phyloP scores from a whole-genome alignment of 164 flowering plant genomes.

The Aristolochia fimbriata region DNA sequence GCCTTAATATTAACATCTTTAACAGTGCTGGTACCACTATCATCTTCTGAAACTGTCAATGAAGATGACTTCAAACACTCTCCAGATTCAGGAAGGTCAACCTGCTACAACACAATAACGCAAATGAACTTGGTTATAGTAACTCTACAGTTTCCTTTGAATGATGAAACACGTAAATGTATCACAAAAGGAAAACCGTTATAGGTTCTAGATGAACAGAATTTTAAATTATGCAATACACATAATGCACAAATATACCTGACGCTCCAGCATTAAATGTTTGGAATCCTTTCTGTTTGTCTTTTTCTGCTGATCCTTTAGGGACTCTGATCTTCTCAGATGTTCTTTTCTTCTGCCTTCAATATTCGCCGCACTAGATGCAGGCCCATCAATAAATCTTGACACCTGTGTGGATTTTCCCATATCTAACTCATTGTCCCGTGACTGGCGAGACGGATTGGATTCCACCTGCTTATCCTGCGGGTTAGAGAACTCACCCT shows the following conservation, averaged over 20 bases:
- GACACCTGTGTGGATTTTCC: slow-evolving; percentile 18
- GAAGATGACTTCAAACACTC: slow-evolving; percentile 2
- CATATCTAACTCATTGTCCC: slow-evolving; percentile 17
- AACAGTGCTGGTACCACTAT: no score
- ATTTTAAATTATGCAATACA: no score
- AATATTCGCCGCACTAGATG: slow-evolving; percentile 8
- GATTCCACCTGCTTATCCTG: slow-evolving; percentile 20
- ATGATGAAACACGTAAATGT: not conserved
- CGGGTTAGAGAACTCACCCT: slow-evolving; percentile 28
- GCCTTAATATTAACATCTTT: no score
- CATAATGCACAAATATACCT: slow-evolving; percentile 1
- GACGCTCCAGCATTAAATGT: not conserved
- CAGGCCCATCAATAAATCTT: slow-evolving; percentile 27
- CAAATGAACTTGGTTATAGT: no score
- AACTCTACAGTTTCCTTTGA: no score
- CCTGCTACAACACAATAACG: slow-evolving; percentile 4
- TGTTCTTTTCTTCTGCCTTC: slow-evolving; percentile 27
- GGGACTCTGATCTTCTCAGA: slow-evolving; percentile 39
- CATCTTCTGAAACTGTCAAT: no score
- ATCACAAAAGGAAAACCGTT: not conserved
- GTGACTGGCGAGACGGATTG: slow-evolving; percentile 14
- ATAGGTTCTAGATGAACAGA: not conserved
- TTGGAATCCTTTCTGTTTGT: not conserved
- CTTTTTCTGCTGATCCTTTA: slow-evolving; percentile 30
- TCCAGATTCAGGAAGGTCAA: slow-evolving; percentile 4